These are phyloP conservation scores for Russula vinacea DNA, from an alignment of 768 basidiomycete species.

Conservation along the genomic window DNA sequence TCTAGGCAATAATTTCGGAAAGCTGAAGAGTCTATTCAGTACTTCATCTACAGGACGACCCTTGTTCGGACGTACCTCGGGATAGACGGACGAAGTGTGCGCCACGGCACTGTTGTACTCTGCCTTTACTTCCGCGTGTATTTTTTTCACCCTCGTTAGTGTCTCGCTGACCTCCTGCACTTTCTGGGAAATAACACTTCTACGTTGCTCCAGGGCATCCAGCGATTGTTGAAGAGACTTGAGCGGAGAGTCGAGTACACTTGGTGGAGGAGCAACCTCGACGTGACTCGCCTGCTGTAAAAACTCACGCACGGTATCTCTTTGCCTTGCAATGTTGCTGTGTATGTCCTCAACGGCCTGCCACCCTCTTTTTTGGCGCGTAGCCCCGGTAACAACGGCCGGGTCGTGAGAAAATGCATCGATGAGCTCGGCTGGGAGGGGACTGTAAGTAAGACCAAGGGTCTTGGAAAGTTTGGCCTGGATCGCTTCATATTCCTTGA, in stretches of 20 bases:
- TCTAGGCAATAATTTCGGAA: constrained; percentile 63
- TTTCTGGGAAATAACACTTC: constrained; percentile 44
- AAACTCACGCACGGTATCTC: constrained; percentile 37
- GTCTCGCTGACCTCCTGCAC: constrained; percentile 49
- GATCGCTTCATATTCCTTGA: constrained; percentile 64
- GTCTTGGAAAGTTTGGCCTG: constrained; percentile 51
- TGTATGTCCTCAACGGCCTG: constrained; percentile 75
- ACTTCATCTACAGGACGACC: constrained; percentile 5
- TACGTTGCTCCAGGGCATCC: constrained; percentile 48
- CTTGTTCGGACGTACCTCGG: constrained; percentile 50
- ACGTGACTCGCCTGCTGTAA: constrained; percentile 14
- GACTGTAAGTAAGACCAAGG: constrained; percentile 46
- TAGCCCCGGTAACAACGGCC: constrained; percentile 65
- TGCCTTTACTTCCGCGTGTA: constrained; percentile 56
- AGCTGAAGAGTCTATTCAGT: constrained; percentile 43
- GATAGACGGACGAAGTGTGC: constrained; percentile 72
- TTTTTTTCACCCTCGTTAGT: constrained; percentile 51
- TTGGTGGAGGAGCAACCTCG: constrained; percentile 38
- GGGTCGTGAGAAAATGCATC: constrained; percentile 78
- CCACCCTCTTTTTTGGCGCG: constrained; percentile 61
- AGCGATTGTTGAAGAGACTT: constrained; percentile 48
- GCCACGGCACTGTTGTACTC: constrained; percentile 63
- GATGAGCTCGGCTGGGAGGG: constrained; percentile 61
- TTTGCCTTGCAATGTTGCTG: constrained; percentile 58
- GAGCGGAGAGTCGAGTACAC: constrained; percentile 52